A percentile compares a stretch with the other conserved stretches of the same genome.
Evolutionary conservation across 2,329 filamentous ascomycete species (phyloP).

Genomic region (Colletotrichum sp.): DNA sequence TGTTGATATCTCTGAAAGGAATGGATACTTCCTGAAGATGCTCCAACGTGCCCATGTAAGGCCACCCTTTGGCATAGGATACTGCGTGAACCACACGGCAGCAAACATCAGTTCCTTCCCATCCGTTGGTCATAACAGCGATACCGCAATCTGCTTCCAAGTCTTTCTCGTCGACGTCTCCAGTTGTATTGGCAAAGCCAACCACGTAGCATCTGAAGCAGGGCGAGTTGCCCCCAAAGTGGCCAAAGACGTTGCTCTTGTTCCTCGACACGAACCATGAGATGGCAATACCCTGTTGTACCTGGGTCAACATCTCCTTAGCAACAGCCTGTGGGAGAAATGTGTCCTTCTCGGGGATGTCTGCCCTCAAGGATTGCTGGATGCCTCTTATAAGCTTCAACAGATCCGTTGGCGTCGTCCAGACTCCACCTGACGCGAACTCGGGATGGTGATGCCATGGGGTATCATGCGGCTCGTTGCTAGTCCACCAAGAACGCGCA

Average conservation of each 20-base stretch:
- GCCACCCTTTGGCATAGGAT: constrained; percentile 5
- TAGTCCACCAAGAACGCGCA: constrained; percentile 10
- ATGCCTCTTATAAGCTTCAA: constrained; percentile 22
- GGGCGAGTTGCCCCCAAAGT: constrained; percentile 23
- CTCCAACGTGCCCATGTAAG: constrained; percentile 3
- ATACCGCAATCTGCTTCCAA: constrained; percentile 20
- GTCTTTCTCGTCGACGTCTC: background rate
- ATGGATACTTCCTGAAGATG: background rate
- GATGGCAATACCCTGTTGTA: constrained; percentile 10
- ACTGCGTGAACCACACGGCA: constrained; percentile 3
- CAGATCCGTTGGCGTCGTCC: constrained; percentile 27
- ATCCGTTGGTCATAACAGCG: constrained; percentile 25
- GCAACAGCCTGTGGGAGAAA: constrained; percentile 20
- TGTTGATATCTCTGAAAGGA: background rate
- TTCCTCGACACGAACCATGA: constrained; percentile 22
- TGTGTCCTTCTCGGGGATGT: background rate
- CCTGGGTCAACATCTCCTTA: constrained; percentile 23
- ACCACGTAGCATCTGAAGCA: constrained; percentile 21
- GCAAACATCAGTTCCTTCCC: background rate
- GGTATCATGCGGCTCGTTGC: background rate
- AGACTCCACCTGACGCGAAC: constrained; percentile 13
- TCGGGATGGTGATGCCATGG: constrained; percentile 10
- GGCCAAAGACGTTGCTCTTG: constrained; percentile 12
- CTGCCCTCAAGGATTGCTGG: constrained; percentile 19
- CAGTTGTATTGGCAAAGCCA: constrained; percentile 16